Percentiles rank a stretch among this genome's conserved stretches.
Evolutionary conservation across 2,329 filamentous ascomycete species (phyloP).

Genomic region (Pyrenophora teres): DNA sequence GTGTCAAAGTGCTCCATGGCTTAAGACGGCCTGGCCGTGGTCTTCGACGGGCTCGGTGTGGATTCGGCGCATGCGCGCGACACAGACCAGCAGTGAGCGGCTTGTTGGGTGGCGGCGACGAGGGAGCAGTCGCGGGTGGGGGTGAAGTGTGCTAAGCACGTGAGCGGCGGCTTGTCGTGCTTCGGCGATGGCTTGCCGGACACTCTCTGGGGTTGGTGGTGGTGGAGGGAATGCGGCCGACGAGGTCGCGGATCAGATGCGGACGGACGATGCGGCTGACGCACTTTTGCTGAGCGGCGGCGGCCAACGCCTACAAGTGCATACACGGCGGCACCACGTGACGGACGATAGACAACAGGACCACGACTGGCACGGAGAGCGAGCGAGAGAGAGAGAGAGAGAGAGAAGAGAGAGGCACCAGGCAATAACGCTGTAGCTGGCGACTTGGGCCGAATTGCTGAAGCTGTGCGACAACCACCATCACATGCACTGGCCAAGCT

Average conservation of each 20-base stretch:
- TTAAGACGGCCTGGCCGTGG: slow-evolving; percentile 31
- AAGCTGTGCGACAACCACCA: slow-evolving; percentile 43
- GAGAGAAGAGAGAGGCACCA: slow-evolving; percentile 23
- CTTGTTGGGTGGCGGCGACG: slow-evolving; percentile 1
- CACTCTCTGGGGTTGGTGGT: slow-evolving; percentile 12
- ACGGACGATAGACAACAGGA: no score
- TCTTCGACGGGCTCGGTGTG: slow-evolving; percentile 15
- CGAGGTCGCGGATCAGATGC: slow-evolving; percentile 9
- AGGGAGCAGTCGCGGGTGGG: slow-evolving; percentile 7
- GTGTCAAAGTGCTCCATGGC: slow-evolving; percentile 63
- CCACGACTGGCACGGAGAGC: no score
- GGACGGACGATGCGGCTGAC: slow-evolving; percentile 2
- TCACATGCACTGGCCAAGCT: slow-evolving; percentile 44
- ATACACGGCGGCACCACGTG: neutral
- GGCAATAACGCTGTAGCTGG: slow-evolving; percentile 27
- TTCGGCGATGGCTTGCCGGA: slow-evolving; percentile 9
- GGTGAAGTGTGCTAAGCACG: slow-evolving; percentile 8
- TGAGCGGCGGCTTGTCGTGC: neutral
- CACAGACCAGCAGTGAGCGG: slow-evolving; percentile 4
- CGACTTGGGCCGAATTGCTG: slow-evolving; percentile 20
- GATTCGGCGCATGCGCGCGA: slow-evolving; percentile 40
- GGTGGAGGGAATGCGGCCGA: slow-evolving; percentile 15
- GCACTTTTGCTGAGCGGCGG: neutral
- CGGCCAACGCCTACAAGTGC: neutral
- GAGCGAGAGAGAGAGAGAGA: no score